Evolutionary conservation across 2,329 filamentous ascomycete species (phyloP).

Genomic region (Fusarium burgessii): DNA sequence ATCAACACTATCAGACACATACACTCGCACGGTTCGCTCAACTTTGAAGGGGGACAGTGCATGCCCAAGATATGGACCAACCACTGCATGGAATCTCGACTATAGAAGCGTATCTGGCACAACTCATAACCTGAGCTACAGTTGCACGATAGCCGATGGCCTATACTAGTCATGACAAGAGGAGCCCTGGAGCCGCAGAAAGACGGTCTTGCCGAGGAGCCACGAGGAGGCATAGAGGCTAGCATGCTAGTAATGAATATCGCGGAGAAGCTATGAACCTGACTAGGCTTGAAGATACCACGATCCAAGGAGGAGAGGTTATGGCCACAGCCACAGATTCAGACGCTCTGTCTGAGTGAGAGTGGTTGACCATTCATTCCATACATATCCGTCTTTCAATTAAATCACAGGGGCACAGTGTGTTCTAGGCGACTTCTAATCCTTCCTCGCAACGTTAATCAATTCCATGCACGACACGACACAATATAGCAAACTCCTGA

Average conservation of each 20-base stretch:
- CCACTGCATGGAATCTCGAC: neutral
- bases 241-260: slow-evolving; percentile 29
- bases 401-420: slow-evolving; percentile 1
- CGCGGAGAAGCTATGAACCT: slow-evolving; percentile 25
- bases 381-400: neutral
- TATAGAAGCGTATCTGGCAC: neutral
- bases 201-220: slow-evolving; percentile 30
- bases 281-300: slow-evolving; percentile 19
- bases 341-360: neutral
- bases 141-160: slow-evolving; percentile 1
- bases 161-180: slow-evolving; percentile 30
- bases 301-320: slow-evolving; percentile 1
- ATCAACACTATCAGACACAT: neutral
- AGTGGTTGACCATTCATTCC: neutral
- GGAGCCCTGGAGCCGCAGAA: slow-evolving; percentile 9
- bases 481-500: slow-evolving; percentile 39
- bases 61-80: neutral
- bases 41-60: neutral
- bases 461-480: slow-evolving; percentile 39
- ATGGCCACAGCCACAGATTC: slow-evolving; percentile 5
- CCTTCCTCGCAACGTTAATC: slow-evolving; percentile 35
- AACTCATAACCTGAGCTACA: slow-evolving; percentile 3
- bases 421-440: slow-evolving; percentile 7
- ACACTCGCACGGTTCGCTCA: slow-evolving; percentile 26
- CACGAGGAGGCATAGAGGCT: slow-evolving; percentile 23